Evolutionary conservation across 805 yeast species (phyloP), one percentile per base, ranked within the genome.

Genomic region (Candida ipomoeae): DNA sequence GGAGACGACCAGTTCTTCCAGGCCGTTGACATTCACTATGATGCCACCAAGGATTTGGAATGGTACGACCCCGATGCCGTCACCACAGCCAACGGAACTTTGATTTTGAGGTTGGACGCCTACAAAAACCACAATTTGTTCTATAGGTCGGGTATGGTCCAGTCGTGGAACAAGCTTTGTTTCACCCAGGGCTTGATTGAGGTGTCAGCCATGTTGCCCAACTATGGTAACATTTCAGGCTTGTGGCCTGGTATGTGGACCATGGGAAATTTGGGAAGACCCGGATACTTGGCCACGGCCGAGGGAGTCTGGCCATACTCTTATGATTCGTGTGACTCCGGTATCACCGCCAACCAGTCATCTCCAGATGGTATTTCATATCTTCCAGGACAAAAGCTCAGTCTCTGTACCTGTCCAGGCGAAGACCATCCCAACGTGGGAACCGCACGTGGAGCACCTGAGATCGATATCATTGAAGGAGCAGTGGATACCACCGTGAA

Each of bases 31-130:
- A 48, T 73, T 39, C 65, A 72, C 52, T 73, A 73, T 57, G 75
- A 62, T 48, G 76, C 76, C 42, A 73, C 77, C 39, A 54, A 65
- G 42, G 77, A 72, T 59, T 69, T 72, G 62, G 77, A 72, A 56
- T 72, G 75, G 74, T 72, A 72, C 55, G 72, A 67, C 48, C 77
- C 77, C 6, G 77, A 72, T 49, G 76, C 76, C 2, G 67, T 62
- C 32, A 64, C 74, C 35, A 72, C 77, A 13, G 66, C 62, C 14
- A 68, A 70, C 54, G 77, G 77, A 32, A 63, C 76, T 1, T 59
- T 70, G 40, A 51, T 49, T 23, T 52, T 72, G 43, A 52, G 72
- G 39, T 62, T 72, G 69, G 77, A 72, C 54, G 75, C 75, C 10
- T 63, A 57, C 61, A 60, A 62, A 57, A 70, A 56, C 62, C 70